These are phyloP conservation scores for Chalaropsis ovoidea DNA, from an alignment of 2,329 filamentous ascomycete species.

Conservation along the genomic window DNA sequence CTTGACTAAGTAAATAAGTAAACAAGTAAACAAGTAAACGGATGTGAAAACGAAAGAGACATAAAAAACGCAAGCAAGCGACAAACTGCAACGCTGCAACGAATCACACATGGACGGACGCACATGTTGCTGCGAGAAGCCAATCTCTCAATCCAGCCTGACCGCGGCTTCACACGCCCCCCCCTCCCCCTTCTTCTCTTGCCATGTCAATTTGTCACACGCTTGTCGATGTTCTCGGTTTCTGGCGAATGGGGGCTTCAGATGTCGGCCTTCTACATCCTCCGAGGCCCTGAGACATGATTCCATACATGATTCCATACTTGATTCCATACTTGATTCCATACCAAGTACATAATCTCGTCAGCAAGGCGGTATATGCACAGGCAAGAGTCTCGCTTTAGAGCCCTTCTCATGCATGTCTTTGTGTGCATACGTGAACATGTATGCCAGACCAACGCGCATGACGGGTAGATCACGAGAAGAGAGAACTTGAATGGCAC, in stretches of 20 bases:
- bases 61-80: background rate
- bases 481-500: background rate
- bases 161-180: background rate
- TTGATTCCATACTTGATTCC: conserved; percentile 9
- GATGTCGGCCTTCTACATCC: background rate
- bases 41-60: background rate
- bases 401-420: background rate
- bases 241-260: background rate
- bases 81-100: too few species aligned
- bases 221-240: background rate
- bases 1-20: background rate
- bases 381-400: background rate
- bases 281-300: background rate
- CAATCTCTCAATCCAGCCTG: background rate
- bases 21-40: background rate
- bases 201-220: background rate
- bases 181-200: background rate
- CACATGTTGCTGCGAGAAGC: too few species aligned
- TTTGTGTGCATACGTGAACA: background rate
- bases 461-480: conserved; percentile 13
- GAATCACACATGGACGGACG: too few species aligned
- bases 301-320: conserved; percentile 8
- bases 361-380: background rate
- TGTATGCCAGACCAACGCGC: conserved; percentile 4
- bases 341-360: background rate